Percentiles rank a stretch among this genome's conserved stretches.
phyloP scores from a whole-genome alignment of 805 yeast species.

The Suhomyces xylopsoci region DNA sequence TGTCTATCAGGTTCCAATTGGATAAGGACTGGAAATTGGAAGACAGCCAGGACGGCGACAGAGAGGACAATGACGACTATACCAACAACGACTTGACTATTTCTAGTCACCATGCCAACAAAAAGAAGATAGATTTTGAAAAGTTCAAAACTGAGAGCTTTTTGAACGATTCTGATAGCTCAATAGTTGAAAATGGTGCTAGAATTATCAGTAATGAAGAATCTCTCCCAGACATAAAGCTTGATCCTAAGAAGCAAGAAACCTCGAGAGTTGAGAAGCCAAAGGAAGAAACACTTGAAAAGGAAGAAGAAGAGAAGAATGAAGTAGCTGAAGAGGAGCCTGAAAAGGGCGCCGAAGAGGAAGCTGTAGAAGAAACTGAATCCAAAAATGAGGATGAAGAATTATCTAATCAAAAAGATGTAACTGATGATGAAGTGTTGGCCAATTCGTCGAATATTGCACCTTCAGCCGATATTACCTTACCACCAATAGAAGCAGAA shows the following conservation, averaged over 20 bases:
- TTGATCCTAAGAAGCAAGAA: background rate
- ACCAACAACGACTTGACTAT: constrained; percentile 17
- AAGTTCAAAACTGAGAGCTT: constrained; percentile 6
- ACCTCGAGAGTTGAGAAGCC: background rate
- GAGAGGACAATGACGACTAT: constrained; percentile 34
- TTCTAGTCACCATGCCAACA: constrained; percentile 5
- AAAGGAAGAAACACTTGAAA: background rate
- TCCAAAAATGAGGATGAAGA: background rate
- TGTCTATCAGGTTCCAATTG: constrained; percentile 29
- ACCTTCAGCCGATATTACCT: constrained; percentile 30
- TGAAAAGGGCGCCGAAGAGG: constrained; percentile 8
- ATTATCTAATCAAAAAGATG: background rate
- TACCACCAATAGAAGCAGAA: constrained; percentile 43
- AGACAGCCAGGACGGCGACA: constrained; percentile 38
- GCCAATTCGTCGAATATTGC: constrained; percentile 45
- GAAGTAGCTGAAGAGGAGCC: constrained; percentile 9
- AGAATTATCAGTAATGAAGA: background rate
- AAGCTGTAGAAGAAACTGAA: constrained; percentile 10
- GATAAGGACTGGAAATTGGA: constrained; percentile 38
- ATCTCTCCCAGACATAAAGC: background rate
- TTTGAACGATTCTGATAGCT: constrained; percentile 1
- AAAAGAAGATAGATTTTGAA: constrained; percentile 10
- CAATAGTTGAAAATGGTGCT: constrained; percentile 14
- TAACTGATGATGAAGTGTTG: constrained; percentile 17
- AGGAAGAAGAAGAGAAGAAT: background rate